These are phyloP conservation scores for Xerocomellus chrysenteron DNA, from an alignment of 768 basidiomycete species.

Conservation along the genomic window DNA sequence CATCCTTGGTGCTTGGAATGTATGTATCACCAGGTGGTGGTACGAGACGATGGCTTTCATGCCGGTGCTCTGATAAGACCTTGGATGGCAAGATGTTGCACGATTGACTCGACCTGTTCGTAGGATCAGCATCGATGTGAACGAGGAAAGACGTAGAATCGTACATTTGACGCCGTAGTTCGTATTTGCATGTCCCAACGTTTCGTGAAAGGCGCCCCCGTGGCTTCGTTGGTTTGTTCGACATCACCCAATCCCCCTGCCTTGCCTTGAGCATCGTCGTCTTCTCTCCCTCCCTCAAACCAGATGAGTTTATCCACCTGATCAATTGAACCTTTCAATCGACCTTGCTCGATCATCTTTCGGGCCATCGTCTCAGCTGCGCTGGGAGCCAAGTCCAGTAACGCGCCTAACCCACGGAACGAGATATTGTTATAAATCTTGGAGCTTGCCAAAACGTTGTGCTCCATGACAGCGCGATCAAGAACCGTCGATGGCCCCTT, in stretches of 20 bases:
- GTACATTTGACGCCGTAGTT: constrained; percentile 81
- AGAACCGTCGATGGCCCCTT: constrained; percentile 94
- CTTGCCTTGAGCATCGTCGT: constrained; percentile 91
- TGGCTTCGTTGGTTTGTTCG: constrained; percentile 83
- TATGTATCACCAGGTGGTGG: constrained; percentile 11
- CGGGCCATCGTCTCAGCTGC: constrained; percentile 97
- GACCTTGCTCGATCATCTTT: constrained; percentile 98
- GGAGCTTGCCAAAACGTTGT: constrained; percentile 94
- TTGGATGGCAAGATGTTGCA: constrained; percentile 76
- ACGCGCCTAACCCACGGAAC: constrained; percentile 86
- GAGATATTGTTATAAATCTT: constrained; percentile 98
- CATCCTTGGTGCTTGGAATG: constrained; percentile 17
- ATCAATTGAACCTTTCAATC: constrained; percentile 90
- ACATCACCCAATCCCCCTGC: constrained; percentile 90
- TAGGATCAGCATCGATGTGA: background rate
- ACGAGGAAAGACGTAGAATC: constrained; percentile 17
- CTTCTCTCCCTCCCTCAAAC: constrained; percentile 86
- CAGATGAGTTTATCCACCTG: constrained; percentile 94
- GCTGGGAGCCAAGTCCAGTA: constrained; percentile 86
- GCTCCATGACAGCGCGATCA: constrained; percentile 97
- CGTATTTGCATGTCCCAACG: constrained; percentile 96
- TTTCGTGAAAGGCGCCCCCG: constrained; percentile 87
- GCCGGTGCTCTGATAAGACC: constrained; percentile 50
- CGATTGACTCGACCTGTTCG: constrained; percentile 76
- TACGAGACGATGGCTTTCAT: constrained; percentile 15